Base-by-base conservation (phyloP, 2,329 filamentous ascomycete species). In the Arthrinium phaeospermum region DNA sequence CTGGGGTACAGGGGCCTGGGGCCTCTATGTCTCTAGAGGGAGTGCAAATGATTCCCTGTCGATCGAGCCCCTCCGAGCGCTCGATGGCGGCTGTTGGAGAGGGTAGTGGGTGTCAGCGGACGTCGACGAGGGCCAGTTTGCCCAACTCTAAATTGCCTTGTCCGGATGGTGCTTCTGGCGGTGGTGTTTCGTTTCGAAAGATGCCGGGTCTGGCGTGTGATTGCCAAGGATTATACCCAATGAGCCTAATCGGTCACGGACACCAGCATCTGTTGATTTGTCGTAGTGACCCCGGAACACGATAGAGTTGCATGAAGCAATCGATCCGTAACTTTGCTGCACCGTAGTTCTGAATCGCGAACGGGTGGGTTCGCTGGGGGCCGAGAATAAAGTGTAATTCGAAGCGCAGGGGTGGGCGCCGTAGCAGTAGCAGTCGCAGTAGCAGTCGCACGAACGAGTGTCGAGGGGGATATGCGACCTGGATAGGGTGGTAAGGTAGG, bases 281-380 rank as follows among this genome's bases (percentile, higher is more conserved):
- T 64, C 30, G 57, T 64, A 24, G 19, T 64, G 37, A 37, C 12
- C 57, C 57, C 30, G 30, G 57, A 64, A 13, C 14, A n/a, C 57
- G 30, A 64, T 64, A 64, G 57, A 64, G 57, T 64, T 64, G 57
- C 57, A 64, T 64, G 57, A 41, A 64, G 57, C 57, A 64, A 41
- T 64, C 57, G 57, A 34, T n/a, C 57, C 57, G 57, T n/a, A 22
- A 37, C 57, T 64, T 64, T 37, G 34, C 57, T 64, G 34, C 57
- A n/a, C 57, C 34, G 57, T 41, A 41, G 53, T n/a, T 34, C 10
- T 6, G 30, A 64, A 24, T 64, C 8, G 57, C 57, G 57, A 64
- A 64, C 34, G 30, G 30, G 57, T 41, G 34, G 30, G 34, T 41
- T 64, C 57, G 4, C 34, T 41, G 53, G 14, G 8, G 30, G 27